phyloP scores from a whole-genome alignment of 1,139 yeast species.

The Diutina mesorugosa region DNA sequence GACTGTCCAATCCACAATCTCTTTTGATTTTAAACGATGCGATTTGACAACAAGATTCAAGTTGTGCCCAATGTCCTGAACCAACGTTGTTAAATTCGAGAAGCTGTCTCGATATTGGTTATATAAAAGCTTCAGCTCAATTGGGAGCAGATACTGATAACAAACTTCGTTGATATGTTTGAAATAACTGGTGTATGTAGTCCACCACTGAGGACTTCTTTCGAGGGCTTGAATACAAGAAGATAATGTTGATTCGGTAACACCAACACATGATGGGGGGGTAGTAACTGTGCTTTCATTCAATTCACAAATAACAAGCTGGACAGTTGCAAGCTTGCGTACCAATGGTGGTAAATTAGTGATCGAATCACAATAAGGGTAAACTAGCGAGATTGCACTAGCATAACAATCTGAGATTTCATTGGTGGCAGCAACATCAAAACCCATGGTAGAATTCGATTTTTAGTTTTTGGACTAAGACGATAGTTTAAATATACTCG shows the following conservation, averaged over 20 bases:
- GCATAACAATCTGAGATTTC: background rate
- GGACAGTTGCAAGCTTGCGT: background rate
- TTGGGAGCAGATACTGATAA: background rate
- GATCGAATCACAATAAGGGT: background rate
- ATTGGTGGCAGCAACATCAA: background rate
- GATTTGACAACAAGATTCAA: background rate
- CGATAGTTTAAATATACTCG: background rate
- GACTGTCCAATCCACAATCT: background rate
- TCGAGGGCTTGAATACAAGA: background rate
- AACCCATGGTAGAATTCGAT: background rate
- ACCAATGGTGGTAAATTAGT: background rate
- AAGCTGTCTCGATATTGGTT: background rate
- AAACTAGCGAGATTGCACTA: background rate
- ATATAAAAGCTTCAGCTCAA: background rate
- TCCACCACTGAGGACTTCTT: slow-evolving; percentile 2
- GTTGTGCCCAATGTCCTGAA: background rate
- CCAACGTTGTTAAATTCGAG: background rate
- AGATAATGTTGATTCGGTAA: background rate
- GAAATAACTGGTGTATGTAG: background rate
- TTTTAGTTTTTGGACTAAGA: background rate
- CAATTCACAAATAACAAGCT: background rate
- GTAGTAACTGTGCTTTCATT: background rate
- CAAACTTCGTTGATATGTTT: background rate
- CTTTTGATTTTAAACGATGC: background rate
- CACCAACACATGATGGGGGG: background rate